These are phyloP conservation scores for Smallanthus sonchifolius DNA, from an alignment of 129 eudicot species.

Conservation along the genomic window DNA sequence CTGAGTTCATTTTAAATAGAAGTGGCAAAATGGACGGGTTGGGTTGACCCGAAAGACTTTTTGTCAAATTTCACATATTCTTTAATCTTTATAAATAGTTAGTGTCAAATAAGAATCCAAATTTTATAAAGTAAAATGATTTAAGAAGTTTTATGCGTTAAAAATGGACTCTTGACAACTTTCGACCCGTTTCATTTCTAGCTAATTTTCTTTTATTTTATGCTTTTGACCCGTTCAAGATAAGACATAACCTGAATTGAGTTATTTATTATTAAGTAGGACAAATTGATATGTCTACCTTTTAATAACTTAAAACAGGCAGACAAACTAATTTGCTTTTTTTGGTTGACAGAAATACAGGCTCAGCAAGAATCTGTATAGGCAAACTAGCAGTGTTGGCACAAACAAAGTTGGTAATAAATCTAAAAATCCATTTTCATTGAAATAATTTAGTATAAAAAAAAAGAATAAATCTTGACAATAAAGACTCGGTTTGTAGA, in stretches of 20 bases:
- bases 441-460: not conserved
- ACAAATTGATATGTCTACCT: too few relatives aligned
- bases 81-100: not conserved
- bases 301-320: not conserved
- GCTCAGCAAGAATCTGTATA: slow-evolving; percentile 83
- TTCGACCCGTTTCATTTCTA: not conserved
- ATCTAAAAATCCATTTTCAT: slow-evolving; percentile 10
- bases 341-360: slow-evolving; percentile 80
- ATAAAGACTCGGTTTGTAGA: slow-evolving; percentile 26
- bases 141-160: not conserved
- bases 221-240: not conserved
- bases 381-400: slow-evolving; percentile 62
- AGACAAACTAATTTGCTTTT: slow-evolving; percentile 20
- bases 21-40: not conserved
- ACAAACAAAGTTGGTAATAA: slow-evolving; percentile 59
- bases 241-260: not conserved
- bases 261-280: not conserved
- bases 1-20: not conserved
- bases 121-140: not conserved
- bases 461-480: slow-evolving; percentile 2
- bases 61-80: not conserved
- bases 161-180: not conserved
- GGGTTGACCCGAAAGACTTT: not conserved
- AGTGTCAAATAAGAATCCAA: not conserved
- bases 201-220: not conserved